Conservation (phyloP, 768 basidiomycete species). For the Boletus patriciae region DNA sequence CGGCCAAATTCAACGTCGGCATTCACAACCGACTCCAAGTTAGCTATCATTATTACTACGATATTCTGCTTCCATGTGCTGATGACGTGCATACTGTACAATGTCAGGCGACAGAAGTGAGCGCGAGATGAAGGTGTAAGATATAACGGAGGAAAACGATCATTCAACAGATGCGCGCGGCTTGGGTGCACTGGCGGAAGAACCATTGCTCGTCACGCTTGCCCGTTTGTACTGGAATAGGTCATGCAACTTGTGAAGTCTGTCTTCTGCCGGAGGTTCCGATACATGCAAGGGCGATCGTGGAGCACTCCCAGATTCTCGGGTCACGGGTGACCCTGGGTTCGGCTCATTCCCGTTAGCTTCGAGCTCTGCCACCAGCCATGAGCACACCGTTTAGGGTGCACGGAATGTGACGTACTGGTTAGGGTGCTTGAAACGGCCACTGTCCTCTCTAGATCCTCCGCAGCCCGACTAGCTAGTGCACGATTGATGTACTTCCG, state of each 20-base stretch:
- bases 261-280: slow-evolving; percentile 54
- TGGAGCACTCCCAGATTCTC: slow-evolving; percentile 32
- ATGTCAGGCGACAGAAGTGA: slow-evolving; percentile 22
- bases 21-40: not conserved
- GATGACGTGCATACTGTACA: slow-evolving; percentile 30
- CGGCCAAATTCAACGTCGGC: slow-evolving; percentile 21
- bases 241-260: slow-evolving; percentile 72
- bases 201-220: slow-evolving; percentile 53
- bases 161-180: slow-evolving; percentile 20
- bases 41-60: slow-evolving; percentile 23
- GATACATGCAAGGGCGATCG: slow-evolving; percentile 35
- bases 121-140: slow-evolving; percentile 17
- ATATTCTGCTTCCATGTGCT: slow-evolving; percentile 19
- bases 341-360: slow-evolving; percentile 48
- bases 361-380: slow-evolving; percentile 53
- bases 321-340: slow-evolving; percentile 31
- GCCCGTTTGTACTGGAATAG: slow-evolving; percentile 78
- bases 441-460: slow-evolving; percentile 77
- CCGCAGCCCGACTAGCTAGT: slow-evolving; percentile 81
- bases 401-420: slow-evolving; percentile 48
- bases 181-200: slow-evolving; percentile 28
- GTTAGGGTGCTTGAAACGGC: slow-evolving; percentile 83
- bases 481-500: slow-evolving; percentile 90
- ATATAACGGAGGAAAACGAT: slow-evolving; percentile 17
- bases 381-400: slow-evolving; percentile 8